Conservation (phyloP, 139 green algal species). For the Zygnema circumcarinatum region DNA sequence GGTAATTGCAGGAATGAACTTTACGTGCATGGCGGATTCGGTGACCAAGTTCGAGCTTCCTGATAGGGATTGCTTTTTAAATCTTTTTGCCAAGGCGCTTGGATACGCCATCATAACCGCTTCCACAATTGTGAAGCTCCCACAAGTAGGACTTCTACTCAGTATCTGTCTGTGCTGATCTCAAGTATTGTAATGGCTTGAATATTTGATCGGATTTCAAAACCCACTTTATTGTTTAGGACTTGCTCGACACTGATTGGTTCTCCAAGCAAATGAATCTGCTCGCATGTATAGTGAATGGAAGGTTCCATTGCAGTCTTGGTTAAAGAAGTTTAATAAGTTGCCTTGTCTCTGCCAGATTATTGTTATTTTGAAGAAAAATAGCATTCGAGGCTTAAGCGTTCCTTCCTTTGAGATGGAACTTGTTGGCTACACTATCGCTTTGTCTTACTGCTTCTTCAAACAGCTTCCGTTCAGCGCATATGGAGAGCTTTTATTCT, state of each 20-base stretch:
- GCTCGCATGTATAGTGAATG: no score
- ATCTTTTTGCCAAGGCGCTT: constrained; percentile 45
- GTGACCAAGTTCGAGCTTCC: constrained; percentile 29
- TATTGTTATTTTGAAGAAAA: constrained; percentile 47
- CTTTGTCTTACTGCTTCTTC: constrained; percentile 55
- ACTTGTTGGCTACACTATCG: constrained; percentile 59
- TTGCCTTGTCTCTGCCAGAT: constrained; percentile 48
- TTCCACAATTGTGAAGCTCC: constrained; percentile 55
- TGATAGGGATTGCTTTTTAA: constrained; percentile 51
- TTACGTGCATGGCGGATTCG: constrained; percentile 32
- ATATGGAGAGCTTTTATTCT: constrained; percentile 63
- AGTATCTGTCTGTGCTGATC: no score
- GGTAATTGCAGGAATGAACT: constrained; percentile 46
- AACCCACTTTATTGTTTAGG: no score
- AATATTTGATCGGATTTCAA: no score
- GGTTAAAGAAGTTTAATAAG: constrained; percentile 23
- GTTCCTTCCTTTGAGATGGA: constrained; percentile 61
- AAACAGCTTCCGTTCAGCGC: constrained; percentile 61
- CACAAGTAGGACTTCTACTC: constrained; percentile 45
- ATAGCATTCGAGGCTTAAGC: constrained; percentile 62
- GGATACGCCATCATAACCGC: constrained; percentile 45
- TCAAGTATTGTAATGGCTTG: background rate
- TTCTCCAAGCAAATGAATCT: no score
- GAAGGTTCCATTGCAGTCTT: no score
- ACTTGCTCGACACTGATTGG: no score